Conservation (phyloP, 768 basidiomycete species). For the Trichaptum fuscoviolaceum region DNA sequence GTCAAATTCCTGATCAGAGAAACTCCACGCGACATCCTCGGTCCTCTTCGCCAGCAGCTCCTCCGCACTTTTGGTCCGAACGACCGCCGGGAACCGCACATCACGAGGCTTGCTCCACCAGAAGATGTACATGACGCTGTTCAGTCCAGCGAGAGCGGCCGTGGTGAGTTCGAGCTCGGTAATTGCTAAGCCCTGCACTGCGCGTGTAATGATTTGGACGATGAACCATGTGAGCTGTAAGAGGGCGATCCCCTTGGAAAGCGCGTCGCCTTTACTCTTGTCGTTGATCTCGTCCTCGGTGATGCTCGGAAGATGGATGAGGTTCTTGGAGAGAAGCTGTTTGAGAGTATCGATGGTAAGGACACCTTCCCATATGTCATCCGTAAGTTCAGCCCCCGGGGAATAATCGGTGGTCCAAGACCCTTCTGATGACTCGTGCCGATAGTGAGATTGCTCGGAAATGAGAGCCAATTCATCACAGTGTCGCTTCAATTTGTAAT, state of each 20-base stretch:
- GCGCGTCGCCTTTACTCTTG: not conserved
- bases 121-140: slow-evolving; percentile 8
- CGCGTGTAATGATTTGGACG: not conserved
- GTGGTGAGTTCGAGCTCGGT: not conserved
- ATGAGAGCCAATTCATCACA: too few species aligned
- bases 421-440: not conserved
- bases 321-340: not conserved
- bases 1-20: not conserved
- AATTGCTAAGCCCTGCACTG: not conserved
- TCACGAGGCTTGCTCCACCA: slow-evolving; percentile 11
- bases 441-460: not conserved
- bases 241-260: not conserved
- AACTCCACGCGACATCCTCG: not conserved
- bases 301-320: not conserved
- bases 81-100: not conserved
- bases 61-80: not conserved
- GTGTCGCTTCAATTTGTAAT: not conserved
- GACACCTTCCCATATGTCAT: not conserved
- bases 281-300: not conserved
- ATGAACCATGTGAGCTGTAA: not conserved
- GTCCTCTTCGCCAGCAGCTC: not conserved
- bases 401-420: not conserved
- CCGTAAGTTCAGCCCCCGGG: not conserved
- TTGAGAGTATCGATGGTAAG: not conserved
- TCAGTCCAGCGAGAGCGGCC: not conserved